phyloP scores from a whole-genome alignment of 1,139 yeast genomes.

The Geotrichum phurueaensis region DNA sequence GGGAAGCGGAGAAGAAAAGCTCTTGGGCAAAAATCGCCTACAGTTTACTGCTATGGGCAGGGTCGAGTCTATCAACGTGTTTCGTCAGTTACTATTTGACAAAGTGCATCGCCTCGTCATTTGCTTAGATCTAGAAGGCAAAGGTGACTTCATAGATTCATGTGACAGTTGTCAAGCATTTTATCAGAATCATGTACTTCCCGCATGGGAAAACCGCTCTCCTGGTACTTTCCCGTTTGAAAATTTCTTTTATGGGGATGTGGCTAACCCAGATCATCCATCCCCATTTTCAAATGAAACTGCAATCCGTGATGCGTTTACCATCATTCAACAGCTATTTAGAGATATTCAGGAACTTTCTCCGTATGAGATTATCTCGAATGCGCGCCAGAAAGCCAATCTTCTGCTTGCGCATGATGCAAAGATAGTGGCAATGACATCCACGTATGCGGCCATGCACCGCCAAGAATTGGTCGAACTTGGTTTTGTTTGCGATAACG shows the following conservation, averaged over 20 bases:
- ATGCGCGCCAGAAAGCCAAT: constrained; percentile 24
- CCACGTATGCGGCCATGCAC: constrained; percentile 27
- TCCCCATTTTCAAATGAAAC: background rate
- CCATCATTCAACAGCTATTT: constrained; percentile 27
- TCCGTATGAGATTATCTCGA: constrained; percentile 34
- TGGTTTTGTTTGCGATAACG: constrained; percentile 28
- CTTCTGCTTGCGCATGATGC: constrained; percentile 31
- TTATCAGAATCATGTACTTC: constrained; percentile 33
- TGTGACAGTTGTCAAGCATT: constrained; percentile 42
- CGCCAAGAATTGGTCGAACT: constrained; percentile 23
- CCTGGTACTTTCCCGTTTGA: background rate
- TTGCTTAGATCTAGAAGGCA: constrained; percentile 31
- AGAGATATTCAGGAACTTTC: constrained; percentile 31
- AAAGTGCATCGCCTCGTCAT: constrained; percentile 9
- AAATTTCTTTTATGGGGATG: background rate
- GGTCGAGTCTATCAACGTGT: background rate
- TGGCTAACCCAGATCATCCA: background rate
- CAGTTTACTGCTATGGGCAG: background rate
- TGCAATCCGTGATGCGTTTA: background rate
- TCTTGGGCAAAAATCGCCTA: constrained; percentile 7
- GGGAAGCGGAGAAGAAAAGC: constrained; percentile 24
- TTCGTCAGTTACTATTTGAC: background rate
- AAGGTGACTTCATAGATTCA: constrained; percentile 42
- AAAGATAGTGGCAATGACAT: constrained; percentile 35
- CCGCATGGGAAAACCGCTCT: constrained; percentile 31